Conservation (phyloP, 73 alveolate genomes). For the Paramecium caudatum region DNA sequence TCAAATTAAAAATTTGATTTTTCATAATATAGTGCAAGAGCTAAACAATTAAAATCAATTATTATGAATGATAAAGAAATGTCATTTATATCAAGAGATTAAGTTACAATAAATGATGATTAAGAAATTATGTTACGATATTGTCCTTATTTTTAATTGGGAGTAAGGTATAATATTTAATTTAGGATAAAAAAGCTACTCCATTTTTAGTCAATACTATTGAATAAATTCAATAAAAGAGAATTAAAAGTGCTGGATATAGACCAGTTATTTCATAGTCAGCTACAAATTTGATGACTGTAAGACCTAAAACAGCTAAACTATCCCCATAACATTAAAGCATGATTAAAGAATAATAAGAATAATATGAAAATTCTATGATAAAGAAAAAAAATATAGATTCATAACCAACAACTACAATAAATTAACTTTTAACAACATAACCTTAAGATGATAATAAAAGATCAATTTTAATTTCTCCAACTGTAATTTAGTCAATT, state of each 20-base stretch:
- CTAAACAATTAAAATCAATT: constrained; percentile 29
- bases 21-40: neutral
- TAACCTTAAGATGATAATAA: constrained; percentile 2
- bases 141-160: constrained; percentile 25
- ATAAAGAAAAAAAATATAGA: neutral
- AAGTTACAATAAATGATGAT: constrained; percentile 66
- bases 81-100: constrained; percentile 59
- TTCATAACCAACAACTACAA: constrained; percentile 20
- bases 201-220: constrained; percentile 60
- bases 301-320: neutral
- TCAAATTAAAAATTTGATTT: neutral
- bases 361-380: neutral
- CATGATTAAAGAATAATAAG: neutral
- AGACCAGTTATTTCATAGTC: neutral
- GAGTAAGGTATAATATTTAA: neutral
- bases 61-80: constrained; percentile 58
- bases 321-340: neutral
- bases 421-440: constrained; percentile 4
- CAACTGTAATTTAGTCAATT: neutral
- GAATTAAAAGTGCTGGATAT: constrained; percentile 57
- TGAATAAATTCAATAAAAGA: neutral
- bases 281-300: neutral
- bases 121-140: constrained; percentile 53
- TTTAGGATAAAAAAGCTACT: constrained; percentile 42
- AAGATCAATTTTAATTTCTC: neutral